These are phyloP conservation scores for Blepharisma undulans DNA, from an alignment of 169 alveolate genomes.

Conservation along the genomic window DNA sequence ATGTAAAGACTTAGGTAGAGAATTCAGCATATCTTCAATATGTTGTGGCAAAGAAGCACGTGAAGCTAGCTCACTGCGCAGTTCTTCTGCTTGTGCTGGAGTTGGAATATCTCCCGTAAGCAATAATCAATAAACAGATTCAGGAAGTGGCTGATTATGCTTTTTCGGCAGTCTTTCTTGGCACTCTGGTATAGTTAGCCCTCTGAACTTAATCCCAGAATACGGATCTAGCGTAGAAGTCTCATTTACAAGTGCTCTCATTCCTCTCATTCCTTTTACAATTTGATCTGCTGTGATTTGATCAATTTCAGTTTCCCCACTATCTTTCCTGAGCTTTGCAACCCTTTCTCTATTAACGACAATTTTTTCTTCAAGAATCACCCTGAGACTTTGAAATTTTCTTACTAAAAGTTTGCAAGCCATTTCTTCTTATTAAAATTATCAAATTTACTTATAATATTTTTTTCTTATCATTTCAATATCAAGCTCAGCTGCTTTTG, in stretches of 20 bases:
- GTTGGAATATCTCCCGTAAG: conserved; percentile 93
- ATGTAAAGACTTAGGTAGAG: conserved; percentile 88
- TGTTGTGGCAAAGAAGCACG: conserved; percentile 87
- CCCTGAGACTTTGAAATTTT: background rate
- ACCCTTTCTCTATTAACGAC: background rate
- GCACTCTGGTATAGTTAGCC: conserved; percentile 83
- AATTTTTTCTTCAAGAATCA: background rate
- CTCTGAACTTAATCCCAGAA: conserved; percentile 91
- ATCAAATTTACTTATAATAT: background rate
- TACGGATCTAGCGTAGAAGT: conserved; percentile 92
- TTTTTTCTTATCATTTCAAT: conserved; percentile 1
- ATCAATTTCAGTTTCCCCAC: background rate
- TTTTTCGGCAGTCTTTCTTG: conserved; percentile 82
- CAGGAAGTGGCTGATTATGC: conserved; percentile 89
- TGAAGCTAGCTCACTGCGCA: conserved; percentile 78
- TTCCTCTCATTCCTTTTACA: conserved; percentile 91
- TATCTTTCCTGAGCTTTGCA: background rate
- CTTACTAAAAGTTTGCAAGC: background rate
- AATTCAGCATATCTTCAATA: conserved; percentile 78
- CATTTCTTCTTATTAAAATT: background rate
- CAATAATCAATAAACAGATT: conserved; percentile 92
- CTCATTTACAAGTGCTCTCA: conserved; percentile 90
- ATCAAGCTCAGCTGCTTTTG: background rate
- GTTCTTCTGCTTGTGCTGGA: conserved; percentile 66
- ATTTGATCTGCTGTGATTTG: background rate